A percentile compares a stretch with the other conserved stretches of the same genome.
phyloP scores from a whole-genome alignment of 345 rosid species.

The Eucalyptus sp. region DNA sequence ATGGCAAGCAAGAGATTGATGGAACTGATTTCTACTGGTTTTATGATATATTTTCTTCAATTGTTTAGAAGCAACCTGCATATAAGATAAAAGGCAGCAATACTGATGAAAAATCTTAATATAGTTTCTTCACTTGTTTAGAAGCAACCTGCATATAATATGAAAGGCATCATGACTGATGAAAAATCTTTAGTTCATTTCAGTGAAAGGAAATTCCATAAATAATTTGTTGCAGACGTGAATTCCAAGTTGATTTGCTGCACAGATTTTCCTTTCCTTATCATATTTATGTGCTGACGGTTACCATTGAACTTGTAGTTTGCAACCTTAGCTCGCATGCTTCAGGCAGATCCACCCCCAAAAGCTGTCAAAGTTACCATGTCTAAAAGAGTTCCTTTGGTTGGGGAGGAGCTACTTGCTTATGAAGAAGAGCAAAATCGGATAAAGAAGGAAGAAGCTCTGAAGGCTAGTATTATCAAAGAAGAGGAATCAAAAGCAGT shows the following conservation, averaged over 20 bases:
- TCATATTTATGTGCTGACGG: background rate
- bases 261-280: background rate
- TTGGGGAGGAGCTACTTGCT: conserved; percentile 93
- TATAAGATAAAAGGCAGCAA: background rate
- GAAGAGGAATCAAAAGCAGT: conserved; percentile 75
- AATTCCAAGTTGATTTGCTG: background rate
- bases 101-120: background rate
- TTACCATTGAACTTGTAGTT: conserved; percentile 26
- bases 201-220: background rate
- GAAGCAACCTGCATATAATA: background rate
- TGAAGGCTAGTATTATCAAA: conserved; percentile 72
- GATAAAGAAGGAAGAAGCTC: conserved; percentile 78
- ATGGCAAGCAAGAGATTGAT: background rate
- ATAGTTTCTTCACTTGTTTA: background rate
- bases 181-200: background rate
- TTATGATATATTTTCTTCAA: background rate
- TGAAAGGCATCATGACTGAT: background rate
- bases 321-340: conserved; percentile 94
- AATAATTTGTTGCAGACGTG: background rate
- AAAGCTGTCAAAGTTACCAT: conserved; percentile 90
- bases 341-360: conserved; percentile 98
- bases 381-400: conserved; percentile 95
- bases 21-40: background rate
- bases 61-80: background rate
- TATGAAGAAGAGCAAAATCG: conserved; percentile 96